Evolutionary conservation across 257 asterid species (phyloP).

Genomic region (Galeopsis tetrahit): DNA sequence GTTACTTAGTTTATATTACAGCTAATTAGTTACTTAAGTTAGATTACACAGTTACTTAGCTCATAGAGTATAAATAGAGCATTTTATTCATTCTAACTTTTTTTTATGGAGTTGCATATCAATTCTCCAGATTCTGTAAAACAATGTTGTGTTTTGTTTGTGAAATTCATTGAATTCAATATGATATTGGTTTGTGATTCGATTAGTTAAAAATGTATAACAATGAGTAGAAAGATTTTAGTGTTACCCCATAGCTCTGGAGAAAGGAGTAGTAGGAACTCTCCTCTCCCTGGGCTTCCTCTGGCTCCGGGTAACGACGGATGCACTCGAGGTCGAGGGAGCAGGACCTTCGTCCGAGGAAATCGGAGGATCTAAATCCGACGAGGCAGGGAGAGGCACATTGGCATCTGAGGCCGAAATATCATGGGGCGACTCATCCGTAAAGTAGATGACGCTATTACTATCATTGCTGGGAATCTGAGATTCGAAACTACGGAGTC

Average conservation of each 20-base stretch:
- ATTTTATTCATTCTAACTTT: no score
- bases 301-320: conserved; percentile 36
- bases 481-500: conserved; percentile 44
- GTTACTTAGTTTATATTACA: no score
- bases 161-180: no score
- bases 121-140: no score
- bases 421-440: conserved; percentile 30
- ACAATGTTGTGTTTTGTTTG: no score
- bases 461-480: conserved; percentile 22
- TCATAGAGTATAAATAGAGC: no score
- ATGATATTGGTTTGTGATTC: not conserved
- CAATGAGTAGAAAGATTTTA: not conserved
- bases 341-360: conserved; percentile 16
- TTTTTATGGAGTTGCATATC: no score
- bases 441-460: conserved; percentile 43
- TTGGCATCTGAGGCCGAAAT: conserved; percentile 20
- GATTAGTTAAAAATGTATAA: not conserved
- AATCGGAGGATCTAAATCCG: conserved; percentile 25
- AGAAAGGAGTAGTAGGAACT: conserved; percentile 90
- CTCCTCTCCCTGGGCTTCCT: conserved; percentile 90
- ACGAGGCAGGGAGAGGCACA: not conserved
- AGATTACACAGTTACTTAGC: no score
- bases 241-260: conserved; percentile 86
- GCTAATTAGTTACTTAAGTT: no score
- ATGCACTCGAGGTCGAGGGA: conserved; percentile 30